Conservation (phyloP, 2,329 filamentous ascomycete species). For the Aspergillus costaricaensis region DNA sequence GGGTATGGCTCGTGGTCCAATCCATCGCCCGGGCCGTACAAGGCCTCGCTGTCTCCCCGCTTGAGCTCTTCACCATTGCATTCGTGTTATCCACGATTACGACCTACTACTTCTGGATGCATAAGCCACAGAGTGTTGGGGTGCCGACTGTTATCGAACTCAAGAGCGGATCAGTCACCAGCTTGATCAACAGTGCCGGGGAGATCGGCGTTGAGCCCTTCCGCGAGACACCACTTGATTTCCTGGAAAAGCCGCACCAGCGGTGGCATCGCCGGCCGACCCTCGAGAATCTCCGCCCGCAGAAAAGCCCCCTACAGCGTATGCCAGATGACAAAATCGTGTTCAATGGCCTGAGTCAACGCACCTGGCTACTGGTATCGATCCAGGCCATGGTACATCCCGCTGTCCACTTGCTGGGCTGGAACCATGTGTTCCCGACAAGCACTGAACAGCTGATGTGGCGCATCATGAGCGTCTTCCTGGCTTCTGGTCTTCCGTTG, state of each 20-base stretch:
- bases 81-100: slow-evolving; percentile 6
- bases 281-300: not conserved
- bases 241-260: not conserved
- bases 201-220: not conserved
- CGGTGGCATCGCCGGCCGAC: slow-evolving; percentile 1
- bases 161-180: not conserved
- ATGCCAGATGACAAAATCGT: slow-evolving; percentile 5
- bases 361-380: slow-evolving; percentile 1
- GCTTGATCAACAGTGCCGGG: not conserved
- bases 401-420: slow-evolving; percentile 1
- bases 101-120: slow-evolving; percentile 8
- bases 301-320: not conserved
- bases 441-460: not conserved
- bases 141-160: not conserved
- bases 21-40: not conserved
- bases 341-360: not conserved
- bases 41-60: not conserved
- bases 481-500: not conserved
- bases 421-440: slow-evolving; percentile 10
- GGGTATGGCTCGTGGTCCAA: slow-evolving; percentile 1
- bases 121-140: slow-evolving; percentile 8
- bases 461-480: not conserved
- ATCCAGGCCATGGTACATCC: slow-evolving; percentile 5
- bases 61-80: slow-evolving; percentile 3
- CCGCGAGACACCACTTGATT: slow-evolving; percentile 2